phyloP scores from a whole-genome alignment of 441 rosid species.

The Euphorbia schlechtendalii region DNA sequence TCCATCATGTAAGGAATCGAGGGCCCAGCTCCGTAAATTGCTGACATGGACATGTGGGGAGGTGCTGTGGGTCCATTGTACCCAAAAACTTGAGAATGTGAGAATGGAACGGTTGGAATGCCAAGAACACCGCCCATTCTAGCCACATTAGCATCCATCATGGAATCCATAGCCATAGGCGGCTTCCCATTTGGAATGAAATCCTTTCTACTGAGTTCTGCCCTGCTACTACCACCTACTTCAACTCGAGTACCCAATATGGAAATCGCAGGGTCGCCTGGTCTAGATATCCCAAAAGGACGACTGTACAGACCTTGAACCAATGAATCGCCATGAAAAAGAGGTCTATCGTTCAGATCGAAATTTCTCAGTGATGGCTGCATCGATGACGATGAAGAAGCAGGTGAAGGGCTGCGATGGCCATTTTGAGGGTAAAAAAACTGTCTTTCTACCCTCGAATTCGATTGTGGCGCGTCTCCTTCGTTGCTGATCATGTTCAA shows the following conservation, averaged over 20 bases:
- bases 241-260: constrained; percentile 72
- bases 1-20: constrained; percentile 66
- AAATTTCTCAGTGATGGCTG: constrained; percentile 69
- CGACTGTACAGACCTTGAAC: too few species aligned
- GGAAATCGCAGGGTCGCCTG: constrained; percentile 58
- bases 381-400: constrained; percentile 66
- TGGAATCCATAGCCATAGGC: constrained; percentile 40
- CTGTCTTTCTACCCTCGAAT: constrained; percentile 46
- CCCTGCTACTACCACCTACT: constrained; percentile 30
- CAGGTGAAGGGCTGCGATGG: constrained; percentile 63
- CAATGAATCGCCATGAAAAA: neutral
- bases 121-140: constrained; percentile 57
- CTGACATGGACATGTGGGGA: constrained; percentile 33
- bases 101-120: constrained; percentile 42
- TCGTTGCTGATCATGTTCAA: constrained; percentile 71
- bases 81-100: constrained; percentile 58
- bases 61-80: constrained; percentile 41
- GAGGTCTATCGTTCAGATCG: constrained; percentile 64
- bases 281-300: constrained; percentile 19
- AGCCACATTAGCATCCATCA: constrained; percentile 39
- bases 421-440: constrained; percentile 45
- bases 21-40: constrained; percentile 40
- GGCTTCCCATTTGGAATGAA: constrained; percentile 55
- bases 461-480: constrained; percentile 45
- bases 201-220: constrained; percentile 34